These are phyloP conservation scores for Blastocystis sp. DNA, from an alignment of 352 stramenopile genomes.

Conservation along the genomic window DNA sequence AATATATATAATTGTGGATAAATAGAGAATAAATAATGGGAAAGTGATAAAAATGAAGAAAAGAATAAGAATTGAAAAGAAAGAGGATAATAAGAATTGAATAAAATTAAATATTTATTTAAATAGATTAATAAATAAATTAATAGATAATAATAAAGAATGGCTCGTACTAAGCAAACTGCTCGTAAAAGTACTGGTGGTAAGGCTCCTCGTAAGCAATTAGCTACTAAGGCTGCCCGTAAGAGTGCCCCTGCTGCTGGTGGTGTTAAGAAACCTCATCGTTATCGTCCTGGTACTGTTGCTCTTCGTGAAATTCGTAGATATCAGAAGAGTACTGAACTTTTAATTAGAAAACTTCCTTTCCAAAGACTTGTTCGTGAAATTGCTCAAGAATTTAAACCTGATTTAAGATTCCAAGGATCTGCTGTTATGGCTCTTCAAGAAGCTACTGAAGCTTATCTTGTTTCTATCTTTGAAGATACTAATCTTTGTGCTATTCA, in stretches of 20 bases:
- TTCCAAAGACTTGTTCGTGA: slow-evolving; percentile 47
- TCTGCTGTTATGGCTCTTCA: slow-evolving; percentile 72
- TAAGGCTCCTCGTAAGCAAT: slow-evolving; percentile 74
- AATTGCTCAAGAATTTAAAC: slow-evolving; percentile 70
- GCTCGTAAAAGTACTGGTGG: slow-evolving; percentile 77
- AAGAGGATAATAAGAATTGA: too few species aligned
- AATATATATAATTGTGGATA: too few species aligned
- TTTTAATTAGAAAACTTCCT: slow-evolving; percentile 64
- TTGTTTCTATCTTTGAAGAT: slow-evolving; percentile 70
- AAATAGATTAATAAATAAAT: slow-evolving; percentile 8
- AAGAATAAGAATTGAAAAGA: too few species aligned
- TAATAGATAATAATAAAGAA: too few species aligned
- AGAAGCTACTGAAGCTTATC: slow-evolving; percentile 68
- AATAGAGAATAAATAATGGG: too few species aligned
- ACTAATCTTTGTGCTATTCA: slow-evolving; percentile 72
- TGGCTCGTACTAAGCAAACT: slow-evolving; percentile 79
- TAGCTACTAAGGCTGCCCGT: slow-evolving; percentile 67
- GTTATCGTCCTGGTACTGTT: slow-evolving; percentile 42
- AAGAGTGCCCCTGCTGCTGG: slow-evolving; percentile 70
- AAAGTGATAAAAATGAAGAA: too few species aligned
- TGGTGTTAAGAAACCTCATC: slow-evolving; percentile 71
- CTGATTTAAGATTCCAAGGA: slow-evolving; percentile 78
- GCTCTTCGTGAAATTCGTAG: slow-evolving; percentile 80
- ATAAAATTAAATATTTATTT: too few species aligned
- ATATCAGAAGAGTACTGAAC: slow-evolving; percentile 76